Percentiles rank a stretch among this genome's conserved stretches.
phyloP scores from a whole-genome alignment of 2,329 filamentous ascomycete genomes.

The Cladosporium velox region DNA sequence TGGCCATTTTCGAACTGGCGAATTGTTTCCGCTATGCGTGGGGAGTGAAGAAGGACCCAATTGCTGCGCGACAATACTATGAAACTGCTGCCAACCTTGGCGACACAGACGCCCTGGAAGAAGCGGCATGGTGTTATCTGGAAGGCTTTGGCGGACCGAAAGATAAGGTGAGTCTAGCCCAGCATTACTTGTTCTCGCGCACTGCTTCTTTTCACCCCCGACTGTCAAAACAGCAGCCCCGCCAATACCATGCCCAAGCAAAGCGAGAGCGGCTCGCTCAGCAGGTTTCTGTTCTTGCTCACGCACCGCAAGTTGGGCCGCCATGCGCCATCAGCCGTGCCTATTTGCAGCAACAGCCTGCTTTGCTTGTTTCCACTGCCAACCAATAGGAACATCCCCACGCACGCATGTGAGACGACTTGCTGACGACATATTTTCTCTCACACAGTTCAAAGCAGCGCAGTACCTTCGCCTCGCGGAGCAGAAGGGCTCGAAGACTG shows the following conservation, averaged over 20 bases:
- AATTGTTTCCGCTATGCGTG: slow-evolving; percentile 93
- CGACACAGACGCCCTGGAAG: slow-evolving; percentile 97
- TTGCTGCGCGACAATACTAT: slow-evolving; percentile 88
- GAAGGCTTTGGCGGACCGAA: slow-evolving; percentile 98
- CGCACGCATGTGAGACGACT: not conserved
- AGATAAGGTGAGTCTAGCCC: slow-evolving; percentile 77
- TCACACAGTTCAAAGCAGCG: slow-evolving; percentile 70
- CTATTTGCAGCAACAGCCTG: not conserved
- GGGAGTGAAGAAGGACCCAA: slow-evolving; percentile 83
- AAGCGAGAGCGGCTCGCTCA: not conserved
- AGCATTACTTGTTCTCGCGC: not conserved
- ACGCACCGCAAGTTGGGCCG: slow-evolving; percentile 15
- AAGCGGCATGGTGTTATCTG: slow-evolving; percentile 91
- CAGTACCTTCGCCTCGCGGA: slow-evolving; percentile 92
- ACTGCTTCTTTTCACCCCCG: not conserved
- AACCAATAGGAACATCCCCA: slow-evolving; percentile 5
- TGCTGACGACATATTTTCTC: not conserved
- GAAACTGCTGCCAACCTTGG: slow-evolving; percentile 96
- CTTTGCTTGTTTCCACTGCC: not conserved
- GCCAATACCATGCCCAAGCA: not conserved
- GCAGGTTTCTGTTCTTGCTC: not conserved
- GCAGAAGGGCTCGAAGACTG: slow-evolving; percentile 80
- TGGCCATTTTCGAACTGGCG: slow-evolving; percentile 93
- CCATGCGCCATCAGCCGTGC: slow-evolving; percentile 12
- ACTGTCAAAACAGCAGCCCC: not conserved